Evolutionary conservation across 306 rosid species (phyloP).

Genomic region (Inga laurina): DNA sequence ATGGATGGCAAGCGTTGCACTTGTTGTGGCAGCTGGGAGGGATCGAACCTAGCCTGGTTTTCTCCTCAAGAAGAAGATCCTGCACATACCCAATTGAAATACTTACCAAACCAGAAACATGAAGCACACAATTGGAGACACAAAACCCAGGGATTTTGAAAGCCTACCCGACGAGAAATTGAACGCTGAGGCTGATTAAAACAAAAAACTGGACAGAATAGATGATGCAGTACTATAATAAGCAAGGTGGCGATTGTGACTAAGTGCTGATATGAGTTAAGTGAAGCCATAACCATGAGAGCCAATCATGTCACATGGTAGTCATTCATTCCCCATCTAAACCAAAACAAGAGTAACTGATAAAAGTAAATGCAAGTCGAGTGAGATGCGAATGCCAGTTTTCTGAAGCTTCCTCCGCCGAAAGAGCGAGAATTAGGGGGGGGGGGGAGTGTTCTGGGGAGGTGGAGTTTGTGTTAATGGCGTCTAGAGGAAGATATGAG

Average conservation of each 20-base stretch:
- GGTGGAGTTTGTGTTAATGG: slow-evolving; percentile 3
- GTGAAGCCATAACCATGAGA: slow-evolving; percentile 53
- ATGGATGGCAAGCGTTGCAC: slow-evolving; percentile 89
- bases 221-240: slow-evolving; percentile 40
- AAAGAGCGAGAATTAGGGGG: slow-evolving; percentile 1
- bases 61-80: slow-evolving; percentile 67
- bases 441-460: slow-evolving; percentile 7
- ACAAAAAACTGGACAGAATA: slow-evolving; percentile 47
- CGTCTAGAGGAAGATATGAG: slow-evolving; percentile 19
- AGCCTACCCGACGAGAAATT: slow-evolving; percentile 52
- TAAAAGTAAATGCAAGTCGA: slow-evolving; percentile 31
- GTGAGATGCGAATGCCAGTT: slow-evolving; percentile 43
- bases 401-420: slow-evolving; percentile 31
- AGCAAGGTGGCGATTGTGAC: slow-evolving; percentile 34
- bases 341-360: not conserved
- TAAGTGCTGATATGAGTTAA: slow-evolving; percentile 33
- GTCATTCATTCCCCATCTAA: slow-evolving; percentile 34
- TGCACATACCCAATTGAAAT: slow-evolving; percentile 25
- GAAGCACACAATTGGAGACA: not conserved
- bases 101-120: not conserved
- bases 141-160: not conserved
- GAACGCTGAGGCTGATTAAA: slow-evolving; percentile 37
- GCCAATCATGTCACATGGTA: slow-evolving; percentile 42
- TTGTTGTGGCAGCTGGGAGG: slow-evolving; percentile 99
- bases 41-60: slow-evolving; percentile 79